Evolutionary conservation across 2,329 filamentous ascomycete species (phyloP), one percentile per base, ranked within the genome.

Genomic region (Ceratocystis variospora): DNA sequence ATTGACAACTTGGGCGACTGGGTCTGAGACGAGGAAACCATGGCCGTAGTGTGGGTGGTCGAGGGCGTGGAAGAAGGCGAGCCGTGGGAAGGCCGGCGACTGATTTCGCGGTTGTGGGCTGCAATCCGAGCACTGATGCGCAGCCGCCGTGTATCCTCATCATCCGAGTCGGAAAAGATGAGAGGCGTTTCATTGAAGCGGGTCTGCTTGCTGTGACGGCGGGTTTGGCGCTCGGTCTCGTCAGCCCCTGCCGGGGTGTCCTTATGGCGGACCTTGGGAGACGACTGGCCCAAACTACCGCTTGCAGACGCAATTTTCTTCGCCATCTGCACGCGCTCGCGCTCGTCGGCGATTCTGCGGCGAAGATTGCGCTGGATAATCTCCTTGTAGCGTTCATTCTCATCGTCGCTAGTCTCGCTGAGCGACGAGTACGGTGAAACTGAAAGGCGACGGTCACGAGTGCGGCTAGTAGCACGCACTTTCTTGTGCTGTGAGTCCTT

Each of bases 61-160:
- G 28, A 59, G 17, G 53, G 53, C 25, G 53, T 59, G 22, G 25
- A 17, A 31, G 12, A 8, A n/a, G 53, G 28, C 25, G 53, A 59
- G 1, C 15, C 3, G 53, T 59, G n/a, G 28, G 53, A 12, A 33
- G 61, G 61, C 17, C 61, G 61, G 25, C 25, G 46, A 28, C 22
- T 48, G 46, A 63, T 63, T 6, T 63, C 61, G 44, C 46, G 44
- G 19, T 63, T 63, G 25, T 63, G 61, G 19, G 61, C 61, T 22
- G 61, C 61, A 50, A 63, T 63, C 15, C 61, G 61, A 7, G 46
- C n/a, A n/a, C 48, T 50, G 44, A 45, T 45, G 33, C 61, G 61
- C 25, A 63, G 61, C 17, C 41, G 61, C 22, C 44, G 44, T 28
- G 61, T 48, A 3, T 63, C 61, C 3, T 48, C 61, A 33, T 45